A percentile compares a stretch with the other conserved stretches of the same genome.
These are phyloP conservation scores for Antitrichia curtipendula DNA, from an alignment of 225 moss, liverwort and hornwort species.

Conservation along the genomic window DNA sequence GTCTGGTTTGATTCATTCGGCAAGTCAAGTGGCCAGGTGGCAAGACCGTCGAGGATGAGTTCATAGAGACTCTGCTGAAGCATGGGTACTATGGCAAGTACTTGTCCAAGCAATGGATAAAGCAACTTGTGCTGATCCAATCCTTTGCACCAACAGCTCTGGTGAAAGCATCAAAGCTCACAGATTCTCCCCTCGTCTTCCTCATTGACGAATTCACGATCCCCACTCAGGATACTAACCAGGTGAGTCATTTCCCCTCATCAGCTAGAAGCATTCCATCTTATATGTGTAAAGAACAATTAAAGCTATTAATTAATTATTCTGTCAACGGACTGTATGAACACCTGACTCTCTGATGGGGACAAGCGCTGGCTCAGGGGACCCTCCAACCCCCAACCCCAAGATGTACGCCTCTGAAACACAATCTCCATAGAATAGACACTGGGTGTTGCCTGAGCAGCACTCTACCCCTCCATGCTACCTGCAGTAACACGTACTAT, in stretches of 20 bases:
- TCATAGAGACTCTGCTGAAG: constrained; percentile 55
- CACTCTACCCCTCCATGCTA: not conserved
- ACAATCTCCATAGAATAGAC: not conserved
- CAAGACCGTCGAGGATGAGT: constrained; percentile 44
- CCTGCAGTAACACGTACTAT: not conserved
- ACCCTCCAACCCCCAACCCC: not conserved
- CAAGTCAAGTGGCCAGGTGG: constrained; percentile 85
- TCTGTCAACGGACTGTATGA: not conserved
- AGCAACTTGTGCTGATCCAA: constrained; percentile 65
- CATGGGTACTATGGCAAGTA: constrained; percentile 58
- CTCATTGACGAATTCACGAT: constrained; percentile 59
- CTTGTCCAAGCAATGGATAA: constrained; percentile 52
- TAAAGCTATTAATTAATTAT: not conserved
- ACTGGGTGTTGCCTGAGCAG: not conserved
- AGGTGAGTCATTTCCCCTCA: constrained; percentile 16
- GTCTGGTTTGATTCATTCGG: not conserved
- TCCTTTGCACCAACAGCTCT: constrained; percentile 84
- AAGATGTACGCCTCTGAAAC: not conserved
- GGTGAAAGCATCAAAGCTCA: constrained; percentile 40
- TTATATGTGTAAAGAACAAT: not conserved
- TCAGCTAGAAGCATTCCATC: not conserved
- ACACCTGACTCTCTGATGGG: not conserved
- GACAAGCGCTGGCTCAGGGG: not conserved
- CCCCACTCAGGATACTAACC: constrained; percentile 74
- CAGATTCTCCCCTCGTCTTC: constrained; percentile 54